A percentile compares a stretch with the other conserved stretches of the same genome.
These are phyloP conservation scores for Limtongozyma cylindracea DNA, from an alignment of 805 yeast genomes.

Conservation along the genomic window DNA sequence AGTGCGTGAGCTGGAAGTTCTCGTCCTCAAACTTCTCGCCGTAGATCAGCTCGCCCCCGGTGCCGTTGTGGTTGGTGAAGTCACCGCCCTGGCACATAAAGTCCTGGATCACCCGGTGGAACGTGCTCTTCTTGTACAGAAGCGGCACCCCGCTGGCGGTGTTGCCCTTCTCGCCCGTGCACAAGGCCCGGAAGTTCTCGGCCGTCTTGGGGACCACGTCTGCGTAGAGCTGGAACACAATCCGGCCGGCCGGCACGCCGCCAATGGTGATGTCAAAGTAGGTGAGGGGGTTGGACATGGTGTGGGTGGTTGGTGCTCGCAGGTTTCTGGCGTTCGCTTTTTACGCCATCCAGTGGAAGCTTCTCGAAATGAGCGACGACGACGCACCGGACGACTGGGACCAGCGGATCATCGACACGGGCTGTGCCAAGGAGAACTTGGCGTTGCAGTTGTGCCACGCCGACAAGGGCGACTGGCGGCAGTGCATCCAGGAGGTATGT, in stretches of 20 bases:
- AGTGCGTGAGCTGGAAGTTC: constrained; percentile 21
- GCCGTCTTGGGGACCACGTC: constrained; percentile 74
- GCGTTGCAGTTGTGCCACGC: constrained; percentile 56
- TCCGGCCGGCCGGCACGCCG: constrained; percentile 23
- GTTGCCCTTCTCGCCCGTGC: constrained; percentile 71
- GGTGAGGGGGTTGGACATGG: background rate
- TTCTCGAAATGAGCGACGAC: constrained; percentile 8
- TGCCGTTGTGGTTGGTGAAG: constrained; percentile 46
- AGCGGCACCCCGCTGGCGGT: constrained; percentile 33
- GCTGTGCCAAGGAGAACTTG: constrained; percentile 52
- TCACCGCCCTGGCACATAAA: constrained; percentile 92
- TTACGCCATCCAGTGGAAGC: constrained; percentile 1
- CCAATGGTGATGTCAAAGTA: background rate
- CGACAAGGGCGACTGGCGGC: constrained; percentile 63
- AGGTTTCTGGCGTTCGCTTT: background rate
- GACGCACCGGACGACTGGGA: constrained; percentile 63
- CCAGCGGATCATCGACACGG: constrained; percentile 43
- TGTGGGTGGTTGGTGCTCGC: background rate
- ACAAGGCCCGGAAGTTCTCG: constrained; percentile 69
- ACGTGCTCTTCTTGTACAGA: constrained; percentile 60
- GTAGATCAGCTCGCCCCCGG: constrained; percentile 80
- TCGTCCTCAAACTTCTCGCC: constrained; percentile 80
- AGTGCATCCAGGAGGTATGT: constrained; percentile 5
- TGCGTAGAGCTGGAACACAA: constrained; percentile 46
- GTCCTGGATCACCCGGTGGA: constrained; percentile 75